Evolutionary conservation across 179 eudicot genomes (phyloP).

Genomic region (Spergularia azorica): DNA sequence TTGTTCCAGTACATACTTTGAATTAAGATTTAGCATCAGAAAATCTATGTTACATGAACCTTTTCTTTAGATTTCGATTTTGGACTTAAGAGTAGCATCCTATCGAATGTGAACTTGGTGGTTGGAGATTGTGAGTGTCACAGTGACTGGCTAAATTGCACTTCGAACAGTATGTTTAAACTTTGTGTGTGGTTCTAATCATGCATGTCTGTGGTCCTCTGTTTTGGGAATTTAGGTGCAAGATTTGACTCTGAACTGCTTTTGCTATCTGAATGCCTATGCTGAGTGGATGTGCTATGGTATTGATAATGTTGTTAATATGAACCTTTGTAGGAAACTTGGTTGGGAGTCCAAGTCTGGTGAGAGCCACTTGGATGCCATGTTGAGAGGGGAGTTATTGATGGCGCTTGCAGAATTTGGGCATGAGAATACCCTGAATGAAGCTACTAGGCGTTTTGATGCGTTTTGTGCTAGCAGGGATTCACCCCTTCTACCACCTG

Average conservation of each 20-base stretch:
- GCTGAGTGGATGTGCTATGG: background rate
- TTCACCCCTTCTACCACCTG: constrained; percentile 95
- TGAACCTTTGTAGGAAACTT: constrained; percentile 53
- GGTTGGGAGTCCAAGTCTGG: constrained; percentile 90
- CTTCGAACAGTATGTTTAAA: too few relatives aligned
- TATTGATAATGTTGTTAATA: background rate
- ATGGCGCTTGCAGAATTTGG: constrained; percentile 77
- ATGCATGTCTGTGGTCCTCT: constrained; percentile 1
- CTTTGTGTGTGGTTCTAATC: background rate
- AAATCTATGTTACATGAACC: too few relatives aligned
- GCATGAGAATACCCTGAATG: constrained; percentile 64
- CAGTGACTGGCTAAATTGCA: too few relatives aligned
- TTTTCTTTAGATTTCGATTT: too few relatives aligned
- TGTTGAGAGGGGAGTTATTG: constrained; percentile 95
- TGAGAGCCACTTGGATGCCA: constrained; percentile 92
- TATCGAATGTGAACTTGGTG: too few relatives aligned
- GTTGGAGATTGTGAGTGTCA: too few relatives aligned
- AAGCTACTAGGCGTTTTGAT: constrained; percentile 81
- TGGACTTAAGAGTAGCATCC: too few relatives aligned
- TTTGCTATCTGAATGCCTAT: background rate
- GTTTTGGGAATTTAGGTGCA: background rate
- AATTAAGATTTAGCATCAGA: too few relatives aligned
- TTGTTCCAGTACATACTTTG: too few relatives aligned
- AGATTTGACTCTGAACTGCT: constrained; percentile 6
- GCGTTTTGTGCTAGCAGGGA: constrained; percentile 67